phyloP scores from a whole-genome alignment of 441 rosid species.

The Gossypium gossypioides region DNA sequence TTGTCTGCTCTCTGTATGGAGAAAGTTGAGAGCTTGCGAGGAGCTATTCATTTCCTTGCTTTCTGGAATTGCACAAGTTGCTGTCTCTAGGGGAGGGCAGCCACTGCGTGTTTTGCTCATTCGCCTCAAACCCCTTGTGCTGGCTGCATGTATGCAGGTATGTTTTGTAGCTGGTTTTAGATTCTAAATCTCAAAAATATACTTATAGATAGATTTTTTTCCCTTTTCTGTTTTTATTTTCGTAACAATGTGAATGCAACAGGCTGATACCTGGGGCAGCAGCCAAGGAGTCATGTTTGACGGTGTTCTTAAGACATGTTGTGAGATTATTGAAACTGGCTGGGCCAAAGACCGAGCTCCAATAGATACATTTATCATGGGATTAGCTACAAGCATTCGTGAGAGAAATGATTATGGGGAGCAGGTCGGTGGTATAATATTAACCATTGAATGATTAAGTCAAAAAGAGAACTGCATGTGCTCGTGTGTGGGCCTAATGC shows the following conservation, averaged over 20 bases:
- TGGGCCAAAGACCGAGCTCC: conserved; percentile 95
- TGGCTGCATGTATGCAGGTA: conserved; percentile 87
- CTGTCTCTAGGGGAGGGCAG: conserved; percentile 84
- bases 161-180: conserved; percentile 10
- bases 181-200: neutral
- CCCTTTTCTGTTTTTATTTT: conserved; percentile 1
- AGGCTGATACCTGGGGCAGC: conserved; percentile 77
- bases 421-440: conserved; percentile 42
- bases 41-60: conserved; percentile 77
- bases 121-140: conserved; percentile 82
- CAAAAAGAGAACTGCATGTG: neutral
- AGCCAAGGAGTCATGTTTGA: conserved; percentile 80
- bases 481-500: neutral
- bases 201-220: neutral
- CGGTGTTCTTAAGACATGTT: conserved; percentile 65
- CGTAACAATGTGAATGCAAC: conserved; percentile 23
- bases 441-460: conserved; percentile 2
- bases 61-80: conserved; percentile 71
- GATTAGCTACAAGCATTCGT: conserved; percentile 76
- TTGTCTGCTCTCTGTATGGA: conserved; percentile 85
- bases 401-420: conserved; percentile 86
- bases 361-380: conserved; percentile 88
- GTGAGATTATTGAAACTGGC: conserved; percentile 81
- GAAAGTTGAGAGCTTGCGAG: conserved; percentile 81
- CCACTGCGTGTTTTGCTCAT: conserved; percentile 79